Evolutionary conservation across 495 filamentous ascomycete genomes (phyloP).

Genomic region (Physcia stellaris): DNA sequence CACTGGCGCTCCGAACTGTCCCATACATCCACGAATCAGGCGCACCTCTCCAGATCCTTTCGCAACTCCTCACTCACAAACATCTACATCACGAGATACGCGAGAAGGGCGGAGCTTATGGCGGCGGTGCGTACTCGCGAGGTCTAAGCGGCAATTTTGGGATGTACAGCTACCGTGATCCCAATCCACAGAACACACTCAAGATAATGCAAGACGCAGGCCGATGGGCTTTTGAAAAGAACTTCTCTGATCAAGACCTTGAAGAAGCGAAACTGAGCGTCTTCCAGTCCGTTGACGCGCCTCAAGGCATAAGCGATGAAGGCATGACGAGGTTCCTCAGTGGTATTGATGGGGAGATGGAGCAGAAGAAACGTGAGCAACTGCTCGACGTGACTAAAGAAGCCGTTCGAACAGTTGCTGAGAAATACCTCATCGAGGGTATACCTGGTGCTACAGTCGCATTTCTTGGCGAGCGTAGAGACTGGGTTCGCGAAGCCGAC

Average conservation of each 20-base stretch:
- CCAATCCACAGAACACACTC: constrained; percentile 82
- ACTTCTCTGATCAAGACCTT: constrained; percentile 76
- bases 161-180: constrained; percentile 92
- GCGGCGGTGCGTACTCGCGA: constrained; percentile 73
- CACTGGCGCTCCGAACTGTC: constrained; percentile 64
- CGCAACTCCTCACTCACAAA: constrained; percentile 92
- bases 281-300: constrained; percentile 93
- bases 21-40: constrained; percentile 65
- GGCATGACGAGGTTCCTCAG: constrained; percentile 76
- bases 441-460: constrained; percentile 42
- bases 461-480: constrained; percentile 75
- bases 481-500: constrained; percentile 43
- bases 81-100: constrained; percentile 95
- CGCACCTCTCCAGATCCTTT: constrained; percentile 72
- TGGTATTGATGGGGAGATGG: constrained; percentile 79
- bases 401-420: constrained; percentile 67
- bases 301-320: constrained; percentile 72
- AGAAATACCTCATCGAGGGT: constrained; percentile 67
- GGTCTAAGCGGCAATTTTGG: constrained; percentile 75
- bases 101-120: constrained; percentile 95
- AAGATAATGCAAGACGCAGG: constrained; percentile 76
- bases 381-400: constrained; percentile 75
- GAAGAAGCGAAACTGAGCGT: constrained; percentile 93
- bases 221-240: constrained; percentile 65
- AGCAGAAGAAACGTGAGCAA: constrained; percentile 69